A percentile compares a stretch with the other conserved stretches of the same genome.
These are phyloP conservation scores for Polymyxa betae DNA, from an alignment of 208 protist genomes.

Conservation along the genomic window DNA sequence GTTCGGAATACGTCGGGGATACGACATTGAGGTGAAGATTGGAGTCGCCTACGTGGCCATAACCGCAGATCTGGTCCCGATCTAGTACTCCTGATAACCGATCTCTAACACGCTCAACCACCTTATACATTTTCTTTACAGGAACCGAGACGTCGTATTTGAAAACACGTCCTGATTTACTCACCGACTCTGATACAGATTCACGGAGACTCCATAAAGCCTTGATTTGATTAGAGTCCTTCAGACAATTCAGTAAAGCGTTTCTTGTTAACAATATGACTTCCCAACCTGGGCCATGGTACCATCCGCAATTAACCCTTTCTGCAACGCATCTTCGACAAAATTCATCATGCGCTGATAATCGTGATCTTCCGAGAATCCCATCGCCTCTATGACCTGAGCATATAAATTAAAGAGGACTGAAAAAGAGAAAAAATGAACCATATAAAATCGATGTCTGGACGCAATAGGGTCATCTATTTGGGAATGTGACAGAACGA, in stretches of 20 bases:
- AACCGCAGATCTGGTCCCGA: slow-evolving; percentile 82
- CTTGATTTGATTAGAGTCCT: slow-evolving; percentile 59
- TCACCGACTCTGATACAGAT: slow-evolving; percentile 70
- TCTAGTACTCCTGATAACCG: slow-evolving; percentile 40
- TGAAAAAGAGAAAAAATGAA: not conserved
- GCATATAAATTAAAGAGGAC: not conserved
- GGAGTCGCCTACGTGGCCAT: slow-evolving; percentile 93
- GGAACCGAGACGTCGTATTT: slow-evolving; percentile 84
- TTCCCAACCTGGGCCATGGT: slow-evolving; percentile 67
- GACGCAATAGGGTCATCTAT: slow-evolving; percentile 69
- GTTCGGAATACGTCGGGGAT: slow-evolving; percentile 64
- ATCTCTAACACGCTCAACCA: slow-evolving; percentile 75
- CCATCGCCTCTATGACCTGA: not conserved
- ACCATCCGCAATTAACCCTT: slow-evolving; percentile 68
- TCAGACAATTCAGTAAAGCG: slow-evolving; percentile 68
- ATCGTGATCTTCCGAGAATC: not conserved
- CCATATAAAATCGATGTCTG: slow-evolving; percentile 52
- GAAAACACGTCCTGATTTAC: slow-evolving; percentile 72
- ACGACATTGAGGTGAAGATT: slow-evolving; percentile 93
- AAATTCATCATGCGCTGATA: not conserved
- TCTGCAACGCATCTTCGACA: slow-evolving; percentile 73
- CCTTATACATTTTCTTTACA: slow-evolving; percentile 72
- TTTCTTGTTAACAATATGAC: slow-evolving; percentile 64
- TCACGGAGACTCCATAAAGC: slow-evolving; percentile 76
- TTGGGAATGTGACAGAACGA: slow-evolving; percentile 70